Conservation (phyloP, 495 filamentous ascomycete genomes). For the Elaphomyces granulatus region DNA sequence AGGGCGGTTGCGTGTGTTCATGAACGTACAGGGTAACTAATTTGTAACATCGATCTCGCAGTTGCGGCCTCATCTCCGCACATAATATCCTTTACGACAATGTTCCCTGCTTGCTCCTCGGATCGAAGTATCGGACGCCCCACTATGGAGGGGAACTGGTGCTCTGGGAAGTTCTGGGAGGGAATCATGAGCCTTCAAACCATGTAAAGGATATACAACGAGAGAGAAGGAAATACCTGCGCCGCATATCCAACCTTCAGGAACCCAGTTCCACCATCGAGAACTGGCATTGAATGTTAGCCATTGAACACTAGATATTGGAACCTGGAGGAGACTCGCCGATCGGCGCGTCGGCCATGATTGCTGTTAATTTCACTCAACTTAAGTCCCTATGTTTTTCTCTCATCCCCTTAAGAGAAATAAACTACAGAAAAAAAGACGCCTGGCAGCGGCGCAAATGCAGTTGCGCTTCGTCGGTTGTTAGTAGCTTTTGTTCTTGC, state of each 20-base stretch:
- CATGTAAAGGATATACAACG: conserved; percentile 4
- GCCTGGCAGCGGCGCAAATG: too few relatives aligned
- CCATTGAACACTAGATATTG: conserved; percentile 7
- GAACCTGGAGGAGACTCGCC: conserved; percentile 31
- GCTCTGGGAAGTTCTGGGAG: conserved; percentile 86
- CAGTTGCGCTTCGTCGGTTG: too few relatives aligned
- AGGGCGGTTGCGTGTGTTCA: not conserved
- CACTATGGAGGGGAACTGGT: conserved; percentile 96
- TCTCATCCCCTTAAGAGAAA: too few relatives aligned
- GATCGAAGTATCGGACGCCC: conserved; percentile 93
- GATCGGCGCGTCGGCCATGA: conserved; percentile 61
- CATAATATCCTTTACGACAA: conserved; percentile 98
- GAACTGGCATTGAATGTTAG: conserved; percentile 35
- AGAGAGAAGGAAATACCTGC: conserved; percentile 37
- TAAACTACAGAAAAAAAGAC: too few relatives aligned
- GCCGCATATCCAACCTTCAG: conserved; percentile 98
- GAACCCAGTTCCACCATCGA: conserved; percentile 99
- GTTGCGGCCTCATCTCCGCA: conserved; percentile 96
- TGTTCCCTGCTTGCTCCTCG: conserved; percentile 59
- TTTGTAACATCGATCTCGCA: conserved; percentile 90
- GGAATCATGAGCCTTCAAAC: conserved; percentile 2
- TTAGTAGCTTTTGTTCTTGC: too few relatives aligned
- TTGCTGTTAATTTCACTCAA: too few relatives aligned
- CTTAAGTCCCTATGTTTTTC: too few relatives aligned
- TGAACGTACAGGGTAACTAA: conserved; percentile 70